Evolutionary conservation across 345 rosid species (phyloP), one percentile per base, ranked within the genome.

Genomic region (Abelmoschus esculentus): DNA sequence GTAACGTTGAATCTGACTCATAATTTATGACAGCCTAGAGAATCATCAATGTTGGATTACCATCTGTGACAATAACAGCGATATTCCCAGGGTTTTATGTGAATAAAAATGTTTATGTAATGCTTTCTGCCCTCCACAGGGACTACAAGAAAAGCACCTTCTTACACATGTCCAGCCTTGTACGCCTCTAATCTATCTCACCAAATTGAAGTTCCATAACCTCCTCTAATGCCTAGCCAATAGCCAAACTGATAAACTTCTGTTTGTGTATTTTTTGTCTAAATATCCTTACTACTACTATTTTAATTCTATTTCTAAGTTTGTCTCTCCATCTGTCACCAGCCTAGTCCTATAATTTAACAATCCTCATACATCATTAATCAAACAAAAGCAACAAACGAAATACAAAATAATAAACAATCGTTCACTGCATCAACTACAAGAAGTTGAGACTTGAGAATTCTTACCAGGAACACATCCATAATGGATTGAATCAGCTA

Each of bases 381-480:
- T 36, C 4, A 53, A 66, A 53, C n/a, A 42, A 75, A 46, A 40
- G 6, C 9, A 32, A 7, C 17, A 7, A 42, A 29, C 7, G 26
- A 72, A 40, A 49, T 13, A 61, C 28, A 34, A 47, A 53, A 2
- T 38, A 7, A 14, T 9, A 29, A 69, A 46, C 13, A 14, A 46
- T 32, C 11, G 7, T 34, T 47, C 32, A 61, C 28, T 64, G 13
- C 18, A 34, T 47, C n/a, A 50, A 61, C 17, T 19, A 42, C 22
- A 38, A n/a, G 22, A 18, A 56, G 13, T 52, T 13, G 18, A 52
- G 22, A 52, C 56, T 52, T 17, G 19, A 22, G 55, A 60, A 18
- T 31, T 67, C 82, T 73, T 83, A 91, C 99, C 98, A 70, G 99
- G 99, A 74, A 92, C 71, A 81, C 99, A 95, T 72, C 97, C 99